Evolutionary conservation across 176 grass and related monocot genomes (phyloP).

Genomic region (Ampelocalamus luodianensis): DNA sequence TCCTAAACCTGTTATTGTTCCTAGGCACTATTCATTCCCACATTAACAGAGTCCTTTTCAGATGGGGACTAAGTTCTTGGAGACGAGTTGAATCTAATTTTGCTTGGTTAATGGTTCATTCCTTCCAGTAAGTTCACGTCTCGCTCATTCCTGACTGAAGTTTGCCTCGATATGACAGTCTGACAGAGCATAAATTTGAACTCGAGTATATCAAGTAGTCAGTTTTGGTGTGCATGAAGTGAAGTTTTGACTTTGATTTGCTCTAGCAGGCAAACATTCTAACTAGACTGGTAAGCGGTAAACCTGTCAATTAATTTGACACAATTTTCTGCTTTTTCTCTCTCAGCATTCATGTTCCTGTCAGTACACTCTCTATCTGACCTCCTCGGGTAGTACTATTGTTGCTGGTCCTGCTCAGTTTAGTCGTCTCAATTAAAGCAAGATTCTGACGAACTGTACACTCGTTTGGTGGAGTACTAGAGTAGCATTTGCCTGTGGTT

Average conservation of each 20-base stretch:
- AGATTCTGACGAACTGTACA: conserved; percentile 30
- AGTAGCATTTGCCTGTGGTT: neutral
- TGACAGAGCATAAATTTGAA: neutral
- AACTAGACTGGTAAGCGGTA: neutral
- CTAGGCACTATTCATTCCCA: neutral
- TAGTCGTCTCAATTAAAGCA: conserved; percentile 24
- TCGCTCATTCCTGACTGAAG: neutral
- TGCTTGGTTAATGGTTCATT: neutral
- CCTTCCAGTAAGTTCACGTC: neutral
- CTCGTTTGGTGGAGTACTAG: neutral
- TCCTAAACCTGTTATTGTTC: neutral
- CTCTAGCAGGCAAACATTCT: neutral
- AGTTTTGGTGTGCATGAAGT: neutral
- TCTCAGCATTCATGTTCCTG: conserved; percentile 25
- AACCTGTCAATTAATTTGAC: neutral
- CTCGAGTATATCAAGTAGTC: neutral
- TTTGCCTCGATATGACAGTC: neutral
- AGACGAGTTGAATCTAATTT: neutral
- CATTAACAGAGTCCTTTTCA: neutral
- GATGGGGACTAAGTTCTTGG: neutral
- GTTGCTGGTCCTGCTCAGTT: conserved; percentile 1
- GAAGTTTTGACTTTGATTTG: neutral
- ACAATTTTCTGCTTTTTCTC: neutral
- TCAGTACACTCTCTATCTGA: conserved; percentile 1
- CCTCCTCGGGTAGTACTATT: neutral